Evolutionary conservation across 2,329 filamentous ascomycete species (phyloP), one percentile per base, ranked within the genome.

Genomic region (Madurella fahalii): DNA sequence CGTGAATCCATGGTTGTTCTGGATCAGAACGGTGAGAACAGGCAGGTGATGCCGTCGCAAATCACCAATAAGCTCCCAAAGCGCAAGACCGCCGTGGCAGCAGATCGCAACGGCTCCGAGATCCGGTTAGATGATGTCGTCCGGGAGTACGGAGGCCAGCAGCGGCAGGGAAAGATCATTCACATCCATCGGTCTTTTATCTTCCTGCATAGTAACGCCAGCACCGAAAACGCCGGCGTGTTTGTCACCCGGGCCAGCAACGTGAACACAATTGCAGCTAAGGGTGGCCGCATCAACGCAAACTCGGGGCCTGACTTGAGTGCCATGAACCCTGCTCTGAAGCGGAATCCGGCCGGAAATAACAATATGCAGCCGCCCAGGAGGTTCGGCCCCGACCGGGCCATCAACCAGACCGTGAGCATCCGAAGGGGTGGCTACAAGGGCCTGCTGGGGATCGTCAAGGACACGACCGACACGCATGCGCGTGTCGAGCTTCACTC

Each of bases 121-220:
- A 96, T 99, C 61, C 84, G 91, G 56, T 78, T 86, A 15, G 93
- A 95, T 53, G 94, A 99, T 68, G 92, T 90, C 1, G 90, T 99
- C 56, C 93, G 93, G 64, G 94, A 99, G 71, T 83, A 86, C 57
- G 86, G 87, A 17, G 94, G 93, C 34, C 91, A 96, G 72, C 83
- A 87, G 62, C 86, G 90, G 52, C 85, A 87, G 64, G 94, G 94
- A 63, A 89, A 89, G 63, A 95, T 99, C 61, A 82, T 96, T 53
- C 93, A 97, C 70, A 92, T 99, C 53, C 87, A 97, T 70, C 86
- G 94, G 48, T 90, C 90, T n/a, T 95, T 85, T 68, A 82, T 96
- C 16, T 99, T 95, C 75, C 76, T 95, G 52, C 89, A 95, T 67
- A 95, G 89, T 67, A 86, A 92, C 58, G 82, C 88, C 43, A 85